Conservation (phyloP, 768 basidiomycete species). For the Pholiota molesta region DNA sequence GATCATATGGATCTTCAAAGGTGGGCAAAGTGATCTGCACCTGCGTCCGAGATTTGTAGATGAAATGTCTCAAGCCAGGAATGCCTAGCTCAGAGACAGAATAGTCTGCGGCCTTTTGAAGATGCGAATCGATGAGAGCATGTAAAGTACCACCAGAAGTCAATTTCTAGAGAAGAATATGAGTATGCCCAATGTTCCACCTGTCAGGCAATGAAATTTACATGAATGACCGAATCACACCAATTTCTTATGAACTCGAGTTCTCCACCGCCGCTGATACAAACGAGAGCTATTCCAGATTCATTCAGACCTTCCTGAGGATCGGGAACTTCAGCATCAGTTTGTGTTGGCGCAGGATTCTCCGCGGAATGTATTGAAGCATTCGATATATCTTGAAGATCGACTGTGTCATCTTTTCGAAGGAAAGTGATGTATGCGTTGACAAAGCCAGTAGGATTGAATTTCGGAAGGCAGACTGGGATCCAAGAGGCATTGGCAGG, state of each 20-base stretch:
- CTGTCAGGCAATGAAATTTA: slow-evolving; percentile 31
- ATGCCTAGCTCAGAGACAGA: slow-evolving; percentile 78
- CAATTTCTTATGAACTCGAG: slow-evolving; percentile 83
- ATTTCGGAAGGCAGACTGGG: slow-evolving; percentile 94
- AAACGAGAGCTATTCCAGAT: slow-evolving; percentile 65
- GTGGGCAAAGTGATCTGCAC: slow-evolving; percentile 88
- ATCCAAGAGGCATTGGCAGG: slow-evolving; percentile 89
- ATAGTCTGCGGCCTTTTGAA: slow-evolving; percentile 59
- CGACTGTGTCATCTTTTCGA: slow-evolving; percentile 41
- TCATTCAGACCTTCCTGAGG: slow-evolving; percentile 31
- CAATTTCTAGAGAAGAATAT: slow-evolving; percentile 54
- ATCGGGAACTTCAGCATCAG: slow-evolving; percentile 13
- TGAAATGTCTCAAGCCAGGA: slow-evolving; percentile 90
- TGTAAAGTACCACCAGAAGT: slow-evolving; percentile 58
- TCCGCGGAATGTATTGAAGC: slow-evolving; percentile 14
- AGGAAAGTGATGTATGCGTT: slow-evolving; percentile 88
- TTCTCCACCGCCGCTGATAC: slow-evolving; percentile 81
- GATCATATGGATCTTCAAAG: slow-evolving; percentile 88
- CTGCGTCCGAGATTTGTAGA: slow-evolving; percentile 88
- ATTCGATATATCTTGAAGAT: slow-evolving; percentile 18
- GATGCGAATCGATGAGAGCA: slow-evolving; percentile 50
- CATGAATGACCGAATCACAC: slow-evolving; percentile 69
- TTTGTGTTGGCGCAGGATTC: slow-evolving; percentile 14
- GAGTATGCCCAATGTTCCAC: not conserved
- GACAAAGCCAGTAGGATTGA: slow-evolving; percentile 86